Base-by-base conservation (phyloP, 148 eudicot species). In the Selenicereus undatus region DNA sequence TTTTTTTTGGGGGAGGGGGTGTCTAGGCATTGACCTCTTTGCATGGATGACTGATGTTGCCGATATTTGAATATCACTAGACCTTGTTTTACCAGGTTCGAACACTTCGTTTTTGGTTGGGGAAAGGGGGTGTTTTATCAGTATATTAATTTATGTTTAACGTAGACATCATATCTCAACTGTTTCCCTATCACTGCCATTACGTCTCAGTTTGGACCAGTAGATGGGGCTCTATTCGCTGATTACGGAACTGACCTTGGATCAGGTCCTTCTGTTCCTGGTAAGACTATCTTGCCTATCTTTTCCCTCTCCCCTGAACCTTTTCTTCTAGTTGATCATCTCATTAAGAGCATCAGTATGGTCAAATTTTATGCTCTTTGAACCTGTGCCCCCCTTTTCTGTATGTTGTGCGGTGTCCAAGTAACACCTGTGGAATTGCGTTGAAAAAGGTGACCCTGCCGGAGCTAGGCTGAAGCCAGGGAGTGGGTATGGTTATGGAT, bases 181-280 rank as follows among this genome's bases (percentile, higher is more conserved):
- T 78, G 30, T 69, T 80, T 11, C 48, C 20, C 62, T 2, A 18
- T 14, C 21, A 7, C 58, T 43, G 18, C 1, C 26, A 32, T 65
- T 64, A 7, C 56, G 83, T 88, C 82, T 72, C 93, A 96, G 99
- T 88, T 82, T 83, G 98, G 98, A 70, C 95, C 94, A n/a, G 86
- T 96, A 51, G 98, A 90, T 86, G 99, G 98, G 64, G 98, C 89
- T 79, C 66, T 96, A 45, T 96, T 96, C 87, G 94, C 93, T 56
- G 99, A 96, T 84, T 96, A 92, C 81, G 98, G 99, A 80, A 91
- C 98, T 76, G 99, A 96, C 82, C 97, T 94, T 82, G 99, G 99
- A 78, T 89, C 98, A 20, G 99, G 98, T 54, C 80, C 89, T 48
- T 86, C 90, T 48, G 98, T 96, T 70, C 95, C 95, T 76, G 99